These are phyloP conservation scores for Yamadazyma sp. DNA, from an alignment of 805 yeast genomes.

Conservation along the genomic window DNA sequence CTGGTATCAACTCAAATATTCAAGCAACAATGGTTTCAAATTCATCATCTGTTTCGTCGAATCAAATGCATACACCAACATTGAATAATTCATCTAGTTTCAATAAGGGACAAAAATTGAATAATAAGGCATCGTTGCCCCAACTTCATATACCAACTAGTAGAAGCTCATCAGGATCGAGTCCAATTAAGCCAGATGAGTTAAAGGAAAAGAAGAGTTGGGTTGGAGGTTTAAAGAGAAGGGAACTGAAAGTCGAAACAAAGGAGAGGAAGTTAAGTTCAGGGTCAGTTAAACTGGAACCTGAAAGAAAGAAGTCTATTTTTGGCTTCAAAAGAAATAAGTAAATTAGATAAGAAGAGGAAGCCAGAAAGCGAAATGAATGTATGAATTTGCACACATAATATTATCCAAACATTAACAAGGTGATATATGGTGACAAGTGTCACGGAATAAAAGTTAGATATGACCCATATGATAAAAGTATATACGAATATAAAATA, in stretches of 20 bases:
- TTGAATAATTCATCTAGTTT: no score
- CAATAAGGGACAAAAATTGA: no score
- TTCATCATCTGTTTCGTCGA: no score
- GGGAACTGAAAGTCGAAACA: conserved; percentile 21
- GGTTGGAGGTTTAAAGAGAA: conserved; percentile 37
- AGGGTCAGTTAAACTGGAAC: conserved; percentile 16
- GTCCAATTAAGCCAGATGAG: conserved; percentile 5
- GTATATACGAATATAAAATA: no score
- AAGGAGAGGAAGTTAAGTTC: conserved; percentile 19
- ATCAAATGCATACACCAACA: not conserved
- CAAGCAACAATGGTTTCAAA: no score
- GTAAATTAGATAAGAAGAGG: not conserved
- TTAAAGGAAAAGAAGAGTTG: conserved; percentile 37
- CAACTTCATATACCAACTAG: conserved; percentile 4
- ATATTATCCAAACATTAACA: no score
- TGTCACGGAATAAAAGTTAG: no score
- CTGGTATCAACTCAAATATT: not conserved
- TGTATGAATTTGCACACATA: no score
- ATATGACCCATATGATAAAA: no score
- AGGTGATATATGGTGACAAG: no score
- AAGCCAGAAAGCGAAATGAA: no score
- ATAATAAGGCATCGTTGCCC: conserved; percentile 4
- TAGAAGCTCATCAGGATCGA: not conserved
- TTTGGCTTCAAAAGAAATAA: conserved; percentile 35
- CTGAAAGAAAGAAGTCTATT: conserved; percentile 27